Evolutionary conservation across 305 asterid genomes (phyloP).

Genomic region (Fraxinus angustifolia): DNA sequence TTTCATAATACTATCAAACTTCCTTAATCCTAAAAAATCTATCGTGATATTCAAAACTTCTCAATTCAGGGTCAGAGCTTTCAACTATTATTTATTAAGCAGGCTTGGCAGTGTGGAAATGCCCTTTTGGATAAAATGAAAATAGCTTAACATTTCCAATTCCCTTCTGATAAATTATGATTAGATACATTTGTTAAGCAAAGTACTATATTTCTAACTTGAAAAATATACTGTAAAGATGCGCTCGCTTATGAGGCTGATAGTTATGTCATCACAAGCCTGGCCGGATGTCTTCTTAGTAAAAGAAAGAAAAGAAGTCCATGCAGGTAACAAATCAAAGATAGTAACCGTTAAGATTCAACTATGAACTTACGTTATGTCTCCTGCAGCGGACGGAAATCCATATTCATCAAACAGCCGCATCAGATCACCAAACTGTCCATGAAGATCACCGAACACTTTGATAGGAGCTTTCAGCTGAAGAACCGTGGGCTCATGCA

Average conservation of each 20-base stretch:
- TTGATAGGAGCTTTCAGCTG: conserved; percentile 96
- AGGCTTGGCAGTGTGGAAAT: not conserved
- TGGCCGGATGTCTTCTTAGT: not conserved
- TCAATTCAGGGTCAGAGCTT: not conserved
- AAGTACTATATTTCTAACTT: not conserved
- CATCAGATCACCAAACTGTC: conserved; percentile 98
- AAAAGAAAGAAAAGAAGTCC: not conserved
- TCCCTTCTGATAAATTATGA: not conserved
- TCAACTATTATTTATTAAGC: not conserved
- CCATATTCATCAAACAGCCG: conserved; percentile 99
- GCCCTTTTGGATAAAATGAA: not conserved
- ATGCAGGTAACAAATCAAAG: conserved; percentile 2
- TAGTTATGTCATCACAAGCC: not conserved
- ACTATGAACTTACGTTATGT: conserved; percentile 73
- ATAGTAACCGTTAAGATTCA: conserved; percentile 2
- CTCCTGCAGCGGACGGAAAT: conserved; percentile 99
- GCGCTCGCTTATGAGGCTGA: not conserved
- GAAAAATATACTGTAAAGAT: not conserved
- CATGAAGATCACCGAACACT: conserved; percentile 99
- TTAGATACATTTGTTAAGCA: not conserved
- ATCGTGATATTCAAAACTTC: not conserved
- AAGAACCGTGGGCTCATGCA: conserved; percentile 95
- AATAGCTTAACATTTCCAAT: not conserved
- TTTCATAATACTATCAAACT: not conserved
- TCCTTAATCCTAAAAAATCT: not conserved